A percentile compares a stretch with the other conserved stretches of the same genome.
phyloP scores from a whole-genome alignment of 176 grass and related monocot genomes.

The Oryza nivara region DNA sequence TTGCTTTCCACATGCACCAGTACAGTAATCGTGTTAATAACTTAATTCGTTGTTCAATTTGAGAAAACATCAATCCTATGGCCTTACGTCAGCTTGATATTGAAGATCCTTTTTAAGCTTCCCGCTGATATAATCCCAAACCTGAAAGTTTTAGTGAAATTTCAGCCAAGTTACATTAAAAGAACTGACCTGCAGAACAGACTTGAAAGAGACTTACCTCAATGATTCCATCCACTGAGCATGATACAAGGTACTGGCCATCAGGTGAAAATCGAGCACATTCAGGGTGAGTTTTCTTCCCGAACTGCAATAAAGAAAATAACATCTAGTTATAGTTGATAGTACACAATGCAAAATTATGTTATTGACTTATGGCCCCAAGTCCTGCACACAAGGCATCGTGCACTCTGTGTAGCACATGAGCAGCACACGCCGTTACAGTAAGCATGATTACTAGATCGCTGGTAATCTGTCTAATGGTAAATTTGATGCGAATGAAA shows the following conservation, averaged over 20 bases:
- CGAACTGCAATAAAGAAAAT: constrained; percentile 66
- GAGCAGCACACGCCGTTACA: neutral
- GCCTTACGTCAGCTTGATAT: constrained; percentile 93
- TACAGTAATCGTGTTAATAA: constrained; percentile 6
- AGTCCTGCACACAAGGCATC: neutral
- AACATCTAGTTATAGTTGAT: constrained; percentile 22
- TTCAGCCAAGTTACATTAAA: constrained; percentile 32
- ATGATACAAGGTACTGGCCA: constrained; percentile 98
- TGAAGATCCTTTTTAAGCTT: constrained; percentile 99
- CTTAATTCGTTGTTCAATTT: constrained; percentile 20
- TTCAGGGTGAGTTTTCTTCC: constrained; percentile 99
- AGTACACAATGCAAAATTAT: neutral
- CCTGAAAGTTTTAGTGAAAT: constrained; percentile 53
- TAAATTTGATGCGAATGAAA: too few relatives aligned
- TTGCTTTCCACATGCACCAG: neutral
- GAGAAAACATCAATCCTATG: constrained; percentile 16
- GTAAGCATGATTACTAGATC: neutral
- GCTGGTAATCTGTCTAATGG: too few relatives aligned
- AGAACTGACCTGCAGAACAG: constrained; percentile 23
- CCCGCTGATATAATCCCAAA: constrained; percentile 96
- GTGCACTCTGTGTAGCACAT: neutral
- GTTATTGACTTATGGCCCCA: neutral
- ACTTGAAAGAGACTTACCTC: constrained; percentile 65
- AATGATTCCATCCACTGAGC: constrained; percentile 93
- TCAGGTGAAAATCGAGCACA: constrained; percentile 98